phyloP scores from a whole-genome alignment of 495 filamentous ascomycete genomes.

The Daldinia decipiens region DNA sequence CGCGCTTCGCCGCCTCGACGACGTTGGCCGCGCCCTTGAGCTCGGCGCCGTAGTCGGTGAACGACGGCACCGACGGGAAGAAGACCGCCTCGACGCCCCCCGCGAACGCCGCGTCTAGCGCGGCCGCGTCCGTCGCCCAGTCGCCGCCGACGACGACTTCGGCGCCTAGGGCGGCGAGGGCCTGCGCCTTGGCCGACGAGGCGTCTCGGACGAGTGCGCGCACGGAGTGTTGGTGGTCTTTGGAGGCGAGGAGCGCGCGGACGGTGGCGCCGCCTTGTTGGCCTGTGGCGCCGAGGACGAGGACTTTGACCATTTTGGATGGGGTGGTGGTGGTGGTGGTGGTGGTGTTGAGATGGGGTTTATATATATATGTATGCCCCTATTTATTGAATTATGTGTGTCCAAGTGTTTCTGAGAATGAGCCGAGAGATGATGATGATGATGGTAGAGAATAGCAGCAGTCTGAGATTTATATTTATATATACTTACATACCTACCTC shows the following conservation, averaged over 20 bases:
- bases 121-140: conserved; percentile 63
- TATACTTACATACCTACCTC: too few species aligned
- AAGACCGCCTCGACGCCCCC: conserved; percentile 57
- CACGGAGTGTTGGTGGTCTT: conserved; percentile 60
- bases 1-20: conserved; percentile 64
- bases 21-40: conserved; percentile 65
- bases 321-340: neutral
- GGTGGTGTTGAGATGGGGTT: neutral
- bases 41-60: conserved; percentile 16
- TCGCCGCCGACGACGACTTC: conserved; percentile 59
- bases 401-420: neutral
- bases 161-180: conserved; percentile 55
- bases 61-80: conserved; percentile 56
- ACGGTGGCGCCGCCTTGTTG: conserved; percentile 73
- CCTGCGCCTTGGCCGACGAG: conserved; percentile 60
- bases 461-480: neutral
- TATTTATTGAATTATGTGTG: neutral
- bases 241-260: conserved; percentile 60
- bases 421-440: neutral
- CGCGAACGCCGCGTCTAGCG: conserved; percentile 59
- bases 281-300: conserved; percentile 75
- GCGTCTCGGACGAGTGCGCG: conserved; percentile 76
- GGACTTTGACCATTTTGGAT: conserved; percentile 50
- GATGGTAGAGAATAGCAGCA: neutral
- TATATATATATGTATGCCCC: neutral